These are phyloP conservation scores for Boletus pseudopeckii DNA, from an alignment of 768 basidiomycete genomes.

Conservation along the genomic window DNA sequence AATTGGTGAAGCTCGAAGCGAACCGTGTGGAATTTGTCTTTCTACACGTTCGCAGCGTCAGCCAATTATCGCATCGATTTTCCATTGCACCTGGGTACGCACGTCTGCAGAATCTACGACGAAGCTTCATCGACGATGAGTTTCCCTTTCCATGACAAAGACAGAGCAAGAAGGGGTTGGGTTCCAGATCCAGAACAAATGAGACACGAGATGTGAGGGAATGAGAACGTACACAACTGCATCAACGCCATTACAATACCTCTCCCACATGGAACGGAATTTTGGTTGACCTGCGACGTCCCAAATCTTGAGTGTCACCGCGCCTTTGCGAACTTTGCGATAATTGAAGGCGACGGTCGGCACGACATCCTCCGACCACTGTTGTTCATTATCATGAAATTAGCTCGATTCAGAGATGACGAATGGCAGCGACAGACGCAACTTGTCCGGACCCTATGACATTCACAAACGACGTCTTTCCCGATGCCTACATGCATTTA, in stretches of 20 bases:
- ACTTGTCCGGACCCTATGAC: conserved; percentile 84
- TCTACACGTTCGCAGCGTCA: conserved; percentile 38
- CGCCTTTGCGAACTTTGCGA: conserved; percentile 83
- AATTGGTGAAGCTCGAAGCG: conserved; percentile 83
- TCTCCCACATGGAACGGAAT: conserved; percentile 94
- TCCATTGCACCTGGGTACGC: conserved; percentile 28
- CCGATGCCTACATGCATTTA: conserved; percentile 62
- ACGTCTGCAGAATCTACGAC: conserved; percentile 93
- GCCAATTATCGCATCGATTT: background rate
- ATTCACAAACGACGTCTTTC: conserved; percentile 93
- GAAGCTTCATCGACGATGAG: conserved; percentile 52
- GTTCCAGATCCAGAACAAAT: background rate
- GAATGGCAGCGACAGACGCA: background rate
- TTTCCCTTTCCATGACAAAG: conserved; percentile 1
- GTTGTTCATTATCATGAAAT: conserved; percentile 2
- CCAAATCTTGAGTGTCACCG: conserved; percentile 91
- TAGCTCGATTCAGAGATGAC: background rate
- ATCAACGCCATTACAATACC: conserved; percentile 90
- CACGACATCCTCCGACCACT: conserved; percentile 97
- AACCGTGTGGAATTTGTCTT: conserved; percentile 78
- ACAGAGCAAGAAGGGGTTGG: background rate
- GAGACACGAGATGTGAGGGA: background rate
- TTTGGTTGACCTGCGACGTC: conserved; percentile 94
- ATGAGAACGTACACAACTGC: conserved; percentile 72
- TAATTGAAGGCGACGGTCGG: conserved; percentile 94